Evolutionary conservation across 2,329 filamentous ascomycete species (phyloP).

Genomic region (Aspergillus sp.): DNA sequence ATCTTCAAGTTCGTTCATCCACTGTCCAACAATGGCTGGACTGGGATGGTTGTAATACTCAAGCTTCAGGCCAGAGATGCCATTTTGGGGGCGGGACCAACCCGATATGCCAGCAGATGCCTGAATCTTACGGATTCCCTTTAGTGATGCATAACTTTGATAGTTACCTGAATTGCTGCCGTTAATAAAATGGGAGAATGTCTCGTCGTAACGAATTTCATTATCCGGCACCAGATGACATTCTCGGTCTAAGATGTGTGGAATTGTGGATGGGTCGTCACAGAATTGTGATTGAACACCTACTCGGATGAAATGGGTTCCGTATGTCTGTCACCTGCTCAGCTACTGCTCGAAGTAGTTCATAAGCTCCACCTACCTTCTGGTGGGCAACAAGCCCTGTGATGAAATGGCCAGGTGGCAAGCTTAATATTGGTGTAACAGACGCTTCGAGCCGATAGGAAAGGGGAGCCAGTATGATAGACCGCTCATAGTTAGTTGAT

Average conservation of each 20-base stretch:
- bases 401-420: conserved; percentile 1
- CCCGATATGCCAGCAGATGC: conserved; percentile 1
- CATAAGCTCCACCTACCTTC: background rate
- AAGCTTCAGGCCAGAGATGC: conserved; percentile 15
- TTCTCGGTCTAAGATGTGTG: conserved; percentile 1
- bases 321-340: background rate
- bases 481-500: conserved; percentile 14
- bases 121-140: conserved; percentile 8
- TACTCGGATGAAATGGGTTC: conserved; percentile 4
- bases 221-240: conserved; percentile 8
- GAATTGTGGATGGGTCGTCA: background rate
- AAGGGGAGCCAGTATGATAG: conserved; percentile 9
- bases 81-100: conserved; percentile 4
- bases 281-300: conserved; percentile 10
- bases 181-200: conserved; percentile 9
- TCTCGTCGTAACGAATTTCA: conserved; percentile 8
- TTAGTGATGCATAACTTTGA: conserved; percentile 15
- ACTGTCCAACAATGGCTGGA: conserved; percentile 15
- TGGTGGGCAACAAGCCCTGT: conserved; percentile 9
- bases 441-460: background rate
- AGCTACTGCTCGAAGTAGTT: background rate
- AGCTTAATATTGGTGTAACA: conserved; percentile 3
- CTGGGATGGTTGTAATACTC: conserved; percentile 13
- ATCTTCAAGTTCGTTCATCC: conserved; percentile 10
- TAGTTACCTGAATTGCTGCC: background rate